Evolutionary conservation across 441 rosid species (phyloP), one percentile per base, ranked within the genome.

Genomic region (Syzygium syzygioides): DNA sequence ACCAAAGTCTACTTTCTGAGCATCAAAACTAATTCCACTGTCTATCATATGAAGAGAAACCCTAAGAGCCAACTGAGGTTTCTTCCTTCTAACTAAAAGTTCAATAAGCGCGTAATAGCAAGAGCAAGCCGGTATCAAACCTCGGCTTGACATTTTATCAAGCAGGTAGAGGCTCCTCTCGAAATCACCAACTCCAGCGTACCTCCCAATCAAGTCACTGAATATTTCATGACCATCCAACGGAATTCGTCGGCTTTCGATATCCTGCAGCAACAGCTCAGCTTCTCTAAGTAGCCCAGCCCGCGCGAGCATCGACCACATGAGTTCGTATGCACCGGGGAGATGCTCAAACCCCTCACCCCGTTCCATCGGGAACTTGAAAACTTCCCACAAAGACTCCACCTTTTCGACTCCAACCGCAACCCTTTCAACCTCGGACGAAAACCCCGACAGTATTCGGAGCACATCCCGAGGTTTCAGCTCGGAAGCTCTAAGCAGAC

Each of bases 381-480:
- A 96, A 92, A 95, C 6, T 87, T 90, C 92, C 97, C 96, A 95
- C 86, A 97, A 91, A 92, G 95, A 87, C 90, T 87, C 94, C 23
- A 95, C 94, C 93, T 96, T 96, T 92, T 71, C 89, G 79, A 89
- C 88, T 54, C 84, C 87, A 89, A 91, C 59, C 52, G 83, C 94
- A 89, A 87, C 91, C 89, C 88, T 94, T 84, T 90, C 92, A 85
- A 90, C 86, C 91, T 94, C 95, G 85, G 90, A 90, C 80, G 92
- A 87, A 90, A 95, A 95, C 84, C 93, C 95, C 92, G 90, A 85
- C 13, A 94, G 87, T 23, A 97, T 66, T 92, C 94, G 95, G 86
- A 94, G 96, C 90, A 95, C 95, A 91, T 97, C 76, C 86, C 93
- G 94, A 32, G 98, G 94, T 90, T 89, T 89, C 91, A 95, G 91